phyloP scores from a whole-genome alignment of 2,329 filamentous ascomycete species.

The Parasarocladium wereldwijsianum region DNA sequence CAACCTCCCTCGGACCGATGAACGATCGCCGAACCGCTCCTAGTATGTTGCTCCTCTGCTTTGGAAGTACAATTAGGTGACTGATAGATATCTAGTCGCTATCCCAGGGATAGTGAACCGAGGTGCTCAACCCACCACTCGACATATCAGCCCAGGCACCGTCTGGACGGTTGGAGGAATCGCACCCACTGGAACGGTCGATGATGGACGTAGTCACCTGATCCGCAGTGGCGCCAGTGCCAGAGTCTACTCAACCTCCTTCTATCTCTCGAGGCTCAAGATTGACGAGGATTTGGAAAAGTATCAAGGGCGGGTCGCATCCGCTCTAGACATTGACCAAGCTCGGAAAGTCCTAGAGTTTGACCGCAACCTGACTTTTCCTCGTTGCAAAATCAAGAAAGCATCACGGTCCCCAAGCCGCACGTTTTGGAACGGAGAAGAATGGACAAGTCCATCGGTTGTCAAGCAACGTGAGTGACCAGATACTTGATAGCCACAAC shows the following conservation, averaged over 20 bases:
- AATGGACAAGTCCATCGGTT: constrained; percentile 5
- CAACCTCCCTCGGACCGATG: background rate
- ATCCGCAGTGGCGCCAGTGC: constrained; percentile 61
- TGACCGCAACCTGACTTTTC: constrained; percentile 9
- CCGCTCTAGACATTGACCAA: constrained; percentile 68
- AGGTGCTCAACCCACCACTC: no score
- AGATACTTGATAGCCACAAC: no score
- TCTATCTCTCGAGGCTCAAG: constrained; percentile 23
- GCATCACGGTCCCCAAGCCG: background rate
- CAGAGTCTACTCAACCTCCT: constrained; percentile 43
- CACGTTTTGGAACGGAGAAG: constrained; percentile 6
- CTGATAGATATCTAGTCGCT: no score
- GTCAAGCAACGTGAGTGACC: no score
- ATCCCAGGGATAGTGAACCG: no score
- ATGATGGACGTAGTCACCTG: constrained; percentile 48
- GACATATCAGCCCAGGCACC: constrained; percentile 49
- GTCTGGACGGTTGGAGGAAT: constrained; percentile 69
- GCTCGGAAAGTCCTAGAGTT: constrained; percentile 50
- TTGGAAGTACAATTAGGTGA: no score
- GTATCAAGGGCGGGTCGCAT: constrained; percentile 61
- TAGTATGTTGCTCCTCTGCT: background rate
- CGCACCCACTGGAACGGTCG: constrained; percentile 39
- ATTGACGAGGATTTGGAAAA: constrained; percentile 47
- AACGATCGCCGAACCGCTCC: background rate
- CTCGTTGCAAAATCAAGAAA: constrained; percentile 3